These are phyloP conservation scores for Gynandropsis gynandra DNA, from an alignment of 345 rosid species.

Conservation along the genomic window DNA sequence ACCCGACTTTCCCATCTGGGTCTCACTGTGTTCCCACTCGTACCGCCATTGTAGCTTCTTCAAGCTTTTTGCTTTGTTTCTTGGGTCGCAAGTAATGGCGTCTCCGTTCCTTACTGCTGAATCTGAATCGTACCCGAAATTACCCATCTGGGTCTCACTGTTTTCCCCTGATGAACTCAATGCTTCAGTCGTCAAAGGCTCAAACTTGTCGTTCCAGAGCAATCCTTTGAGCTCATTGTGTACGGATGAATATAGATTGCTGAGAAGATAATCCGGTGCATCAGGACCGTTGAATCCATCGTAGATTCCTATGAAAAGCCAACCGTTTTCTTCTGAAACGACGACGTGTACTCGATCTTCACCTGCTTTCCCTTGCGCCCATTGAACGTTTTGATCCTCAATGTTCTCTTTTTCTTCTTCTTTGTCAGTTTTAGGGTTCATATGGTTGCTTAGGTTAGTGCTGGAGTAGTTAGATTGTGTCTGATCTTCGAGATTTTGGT, in stretches of 20 bases:
- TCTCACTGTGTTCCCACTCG: conserved; percentile 18
- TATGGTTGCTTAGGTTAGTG: conserved; percentile 1
- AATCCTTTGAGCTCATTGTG: conserved; percentile 63
- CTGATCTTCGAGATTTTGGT: conserved; percentile 9
- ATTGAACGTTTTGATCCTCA: conserved; percentile 50
- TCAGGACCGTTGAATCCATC: conserved; percentile 95
- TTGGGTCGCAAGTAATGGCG: conserved; percentile 19
- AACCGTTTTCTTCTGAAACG: conserved; percentile 71
- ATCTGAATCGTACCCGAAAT: conserved; percentile 1
- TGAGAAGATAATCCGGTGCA: conserved; percentile 75
- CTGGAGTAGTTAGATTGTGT: conserved; percentile 1
- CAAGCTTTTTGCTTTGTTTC: conserved; percentile 38
- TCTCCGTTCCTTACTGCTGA: conserved; percentile 7
- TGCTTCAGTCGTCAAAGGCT: conserved; percentile 22
- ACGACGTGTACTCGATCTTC: conserved; percentile 91
- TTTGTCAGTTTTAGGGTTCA: conserved; percentile 16
- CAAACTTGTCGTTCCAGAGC: conserved; percentile 38
- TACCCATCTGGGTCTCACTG: not conserved
- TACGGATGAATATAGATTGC: conserved; percentile 60
- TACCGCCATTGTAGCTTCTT: conserved; percentile 25
- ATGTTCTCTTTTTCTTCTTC: conserved; percentile 27
- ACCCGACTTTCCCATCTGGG: not conserved
- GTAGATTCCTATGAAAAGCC: conserved; percentile 91
- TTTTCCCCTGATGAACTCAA: conserved; percentile 8
- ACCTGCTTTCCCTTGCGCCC: conserved; percentile 99